Base-by-base conservation (phyloP, 2,329 filamentous ascomycete species). In the Hortaea sp. region DNA sequence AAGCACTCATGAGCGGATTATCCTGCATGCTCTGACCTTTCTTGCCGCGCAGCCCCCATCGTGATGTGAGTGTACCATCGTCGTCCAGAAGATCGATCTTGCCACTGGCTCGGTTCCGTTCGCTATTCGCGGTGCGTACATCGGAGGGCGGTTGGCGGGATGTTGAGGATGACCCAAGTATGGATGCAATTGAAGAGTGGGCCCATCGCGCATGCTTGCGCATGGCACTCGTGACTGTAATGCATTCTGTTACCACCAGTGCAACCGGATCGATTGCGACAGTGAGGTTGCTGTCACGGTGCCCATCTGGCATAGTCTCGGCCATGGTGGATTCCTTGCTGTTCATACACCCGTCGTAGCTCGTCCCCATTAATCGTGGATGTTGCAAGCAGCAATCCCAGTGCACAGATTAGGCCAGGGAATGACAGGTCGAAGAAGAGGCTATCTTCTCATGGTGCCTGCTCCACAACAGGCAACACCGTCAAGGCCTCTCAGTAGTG, bases 1-100 rank as follows among this genome's bases (percentile, higher is more conserved):
- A 98, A 10, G 88, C 90, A 52, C 88, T 85, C 72, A 98, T 95
- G 59, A 98, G 75, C 35, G 92, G 92, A 60, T 97, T 95, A 67
- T 97, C 92, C 69, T 95, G 88, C 77, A 95, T 85, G 71, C 88
- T 95, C 73, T 90, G 94, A 43, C 89, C 90, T 69, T 88, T 95
- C 76, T 94, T 94, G 31, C 90, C 92, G 50, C 92, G 77, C 50
- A 97, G 68, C 0, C 92, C 90, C 92, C 92, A 98, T 68, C 90
- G 76, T 63, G 88, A 94, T 31, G 84, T 80, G 49, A 88, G 71
- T 12, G 75, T 77, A 13, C 57, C 54, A 32, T 61, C 58, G 30
- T 61, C 56, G 12, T 60, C 57, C 13, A 60, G 54, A 11, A 62
- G 49, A 42, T 63, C 59, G 48, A 63, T 62, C 46, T 60, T 61